These are phyloP conservation scores for Hansenula anomala DNA, from an alignment of 1,139 yeast genomes.

Conservation along the genomic window DNA sequence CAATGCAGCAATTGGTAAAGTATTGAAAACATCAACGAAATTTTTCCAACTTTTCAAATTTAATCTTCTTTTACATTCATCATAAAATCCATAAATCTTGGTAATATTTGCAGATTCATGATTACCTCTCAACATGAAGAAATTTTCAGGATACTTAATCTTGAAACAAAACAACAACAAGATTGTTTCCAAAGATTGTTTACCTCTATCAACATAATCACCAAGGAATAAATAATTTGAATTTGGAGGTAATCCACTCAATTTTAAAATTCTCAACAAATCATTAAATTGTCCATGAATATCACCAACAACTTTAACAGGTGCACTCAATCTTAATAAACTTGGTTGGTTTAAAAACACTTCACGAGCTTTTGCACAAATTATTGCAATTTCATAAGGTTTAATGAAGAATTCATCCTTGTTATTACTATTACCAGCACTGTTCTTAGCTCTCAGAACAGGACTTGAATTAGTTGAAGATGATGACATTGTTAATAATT, in stretches of 20 bases:
- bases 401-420: conserved; percentile 23
- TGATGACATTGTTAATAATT: conserved; percentile 39
- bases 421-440: background rate
- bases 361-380: conserved; percentile 64
- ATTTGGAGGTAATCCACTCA: conserved; percentile 78
- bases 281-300: conserved; percentile 84
- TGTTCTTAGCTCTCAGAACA: background rate
- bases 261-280: conserved; percentile 64
- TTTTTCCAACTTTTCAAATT: conserved; percentile 67
- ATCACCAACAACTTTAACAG: conserved; percentile 85
- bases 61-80: conserved; percentile 77
- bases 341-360: conserved; percentile 76
- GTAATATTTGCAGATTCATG: conserved; percentile 85
- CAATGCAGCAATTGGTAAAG: conserved; percentile 82
- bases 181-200: conserved; percentile 78
- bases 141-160: conserved; percentile 78
- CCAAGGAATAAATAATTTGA: conserved; percentile 78
- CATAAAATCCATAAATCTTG: conserved; percentile 82
- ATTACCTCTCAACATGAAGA: conserved; percentile 78
- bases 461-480: conserved; percentile 38
- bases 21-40: conserved; percentile 79
- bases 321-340: conserved; percentile 69
- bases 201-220: conserved; percentile 84
- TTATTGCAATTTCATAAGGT: conserved; percentile 53
- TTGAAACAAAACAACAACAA: conserved; percentile 67